phyloP scores from a whole-genome alignment of 1,139 yeast genomes.

The Taphrina communis region DNA sequence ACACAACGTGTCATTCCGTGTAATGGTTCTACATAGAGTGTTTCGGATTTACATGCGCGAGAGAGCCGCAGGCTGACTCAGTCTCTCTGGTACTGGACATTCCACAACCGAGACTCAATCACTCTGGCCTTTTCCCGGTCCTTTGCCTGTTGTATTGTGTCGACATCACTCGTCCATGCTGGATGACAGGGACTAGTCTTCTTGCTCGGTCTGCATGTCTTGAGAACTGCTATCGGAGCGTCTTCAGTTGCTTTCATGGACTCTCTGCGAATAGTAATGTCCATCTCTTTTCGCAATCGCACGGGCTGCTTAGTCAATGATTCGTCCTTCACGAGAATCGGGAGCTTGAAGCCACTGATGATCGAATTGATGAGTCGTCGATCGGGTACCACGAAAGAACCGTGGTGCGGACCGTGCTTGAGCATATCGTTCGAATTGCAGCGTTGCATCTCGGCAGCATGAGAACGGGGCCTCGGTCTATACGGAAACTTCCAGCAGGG shows the following conservation, averaged over 20 bases:
- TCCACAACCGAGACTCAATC: slow-evolving; percentile 3
- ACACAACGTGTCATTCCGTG: background rate
- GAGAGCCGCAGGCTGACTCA: background rate
- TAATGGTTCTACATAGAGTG: background rate
- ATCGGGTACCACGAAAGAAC: slow-evolving; percentile 9
- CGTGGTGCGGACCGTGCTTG: slow-evolving; percentile 3
- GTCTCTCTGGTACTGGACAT: slow-evolving; percentile 11
- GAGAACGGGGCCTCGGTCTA: background rate
- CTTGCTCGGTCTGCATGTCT: no score
- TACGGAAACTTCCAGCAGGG: background rate
- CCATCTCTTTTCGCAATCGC: background rate
- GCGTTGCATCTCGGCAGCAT: slow-evolving; percentile 16
- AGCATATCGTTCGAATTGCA: background rate
- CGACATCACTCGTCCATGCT: background rate
- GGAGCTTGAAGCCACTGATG: background rate
- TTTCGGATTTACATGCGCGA: background rate
- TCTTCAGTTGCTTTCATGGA: background rate
- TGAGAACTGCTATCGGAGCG: no score
- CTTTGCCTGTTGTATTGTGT: background rate
- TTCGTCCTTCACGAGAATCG: background rate
- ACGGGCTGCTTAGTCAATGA: background rate
- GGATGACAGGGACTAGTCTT: background rate
- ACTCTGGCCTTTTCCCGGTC: background rate
- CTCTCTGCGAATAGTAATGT: background rate
- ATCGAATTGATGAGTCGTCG: background rate